Percentiles rank a stretch among this genome's conserved stretches.
Conservation (phyloP, 495 filamentous ascomycete species). For the Hypoxylon lenormandii region DNA sequence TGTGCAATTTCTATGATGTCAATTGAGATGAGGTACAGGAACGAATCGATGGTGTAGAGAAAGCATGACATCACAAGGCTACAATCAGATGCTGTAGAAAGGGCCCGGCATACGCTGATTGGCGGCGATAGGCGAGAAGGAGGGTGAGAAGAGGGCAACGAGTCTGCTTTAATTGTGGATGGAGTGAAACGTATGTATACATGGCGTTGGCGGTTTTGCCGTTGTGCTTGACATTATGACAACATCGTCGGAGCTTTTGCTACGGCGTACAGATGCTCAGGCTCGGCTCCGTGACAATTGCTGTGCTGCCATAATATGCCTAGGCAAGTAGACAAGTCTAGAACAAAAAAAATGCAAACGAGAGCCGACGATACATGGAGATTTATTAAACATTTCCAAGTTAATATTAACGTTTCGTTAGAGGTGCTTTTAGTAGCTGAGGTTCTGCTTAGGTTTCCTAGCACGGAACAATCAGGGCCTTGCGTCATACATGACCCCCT, state of each 20-base stretch:
- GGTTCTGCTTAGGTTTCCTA: not conserved
- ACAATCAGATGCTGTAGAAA: slow-evolving; percentile 4
- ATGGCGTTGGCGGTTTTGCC: slow-evolving; percentile 1
- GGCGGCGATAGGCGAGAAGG: not conserved
- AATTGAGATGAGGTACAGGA: slow-evolving; percentile 11
- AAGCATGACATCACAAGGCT: slow-evolving; percentile 22
- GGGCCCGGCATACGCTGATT: slow-evolving; percentile 1
- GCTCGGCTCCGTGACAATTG: too few species aligned
- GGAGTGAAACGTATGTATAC: not conserved
- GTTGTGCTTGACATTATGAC: slow-evolving; percentile 30
- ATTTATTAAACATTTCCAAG: too few species aligned
- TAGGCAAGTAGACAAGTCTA: not conserved
- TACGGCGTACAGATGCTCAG: not conserved
- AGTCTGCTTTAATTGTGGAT: slow-evolving; percentile 7
- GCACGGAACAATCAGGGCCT: not conserved
- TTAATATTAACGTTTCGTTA: not conserved
- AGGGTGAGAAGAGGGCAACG: slow-evolving; percentile 1
- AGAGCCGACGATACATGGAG: too few species aligned
- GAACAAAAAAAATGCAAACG: too few species aligned
- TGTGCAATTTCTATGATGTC: slow-evolving; percentile 26
- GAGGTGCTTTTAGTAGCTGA: not conserved
- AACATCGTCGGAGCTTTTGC: slow-evolving; percentile 22
- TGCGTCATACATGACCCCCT: not conserved
- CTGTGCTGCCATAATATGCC: not conserved
- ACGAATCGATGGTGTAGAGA: not conserved